Base-by-base conservation (phyloP, 2,329 filamentous ascomycete genomes). In the Onygenales sp. region DNA sequence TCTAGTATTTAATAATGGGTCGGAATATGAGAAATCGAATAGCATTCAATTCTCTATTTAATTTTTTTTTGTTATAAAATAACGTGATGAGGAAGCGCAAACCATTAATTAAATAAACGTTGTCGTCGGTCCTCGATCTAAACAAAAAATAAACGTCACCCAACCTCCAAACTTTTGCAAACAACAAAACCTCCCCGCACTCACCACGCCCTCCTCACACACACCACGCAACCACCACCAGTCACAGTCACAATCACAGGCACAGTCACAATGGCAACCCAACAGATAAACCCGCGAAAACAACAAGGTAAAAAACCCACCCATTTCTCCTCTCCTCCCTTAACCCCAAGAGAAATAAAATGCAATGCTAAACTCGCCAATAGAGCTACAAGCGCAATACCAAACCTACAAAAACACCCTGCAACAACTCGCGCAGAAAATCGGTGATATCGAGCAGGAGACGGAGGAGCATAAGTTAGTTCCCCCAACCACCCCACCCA, bases 361-460 rank as follows among this genome's bases (percentile, higher is more conserved):
- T 42, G 10, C 39, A 2, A 42, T 2, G 6, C 43, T 46, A 46
- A 46, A 14, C 33, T n/a, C 32, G 7, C 7, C 34, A 37, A 46
- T 57, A 77, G 74, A 77, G 66, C 68, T 77, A 52, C 74, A 77
- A 61, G 61, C 66, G 51, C 74, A 77, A 59, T 77, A 77, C 62
- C 68, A 71, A 42, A 77, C 71, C 59, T 77, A 80, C 77, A 85
- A 85, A 65, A 83, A 80, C 64, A 83, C 77, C 36, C 81, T 98
- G 54, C 92, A 97, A 72, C 88, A 93, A 66, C 84, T 98, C 64
- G 93, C 93, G 33, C 86, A 90, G 66, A 97, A 95, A 71, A 96
- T 98, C 62, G 93, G 93, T 42, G 91, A 97, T 67, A 91, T 98
- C 53, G 93, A 98, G 74, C 89, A 95, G 69, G 93, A 97, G 70